Evolutionary conservation across 2,329 filamentous ascomycete species (phyloP), one percentile per base, ranked within the genome.

Genomic region (Hymenoscyphus infarciens): DNA sequence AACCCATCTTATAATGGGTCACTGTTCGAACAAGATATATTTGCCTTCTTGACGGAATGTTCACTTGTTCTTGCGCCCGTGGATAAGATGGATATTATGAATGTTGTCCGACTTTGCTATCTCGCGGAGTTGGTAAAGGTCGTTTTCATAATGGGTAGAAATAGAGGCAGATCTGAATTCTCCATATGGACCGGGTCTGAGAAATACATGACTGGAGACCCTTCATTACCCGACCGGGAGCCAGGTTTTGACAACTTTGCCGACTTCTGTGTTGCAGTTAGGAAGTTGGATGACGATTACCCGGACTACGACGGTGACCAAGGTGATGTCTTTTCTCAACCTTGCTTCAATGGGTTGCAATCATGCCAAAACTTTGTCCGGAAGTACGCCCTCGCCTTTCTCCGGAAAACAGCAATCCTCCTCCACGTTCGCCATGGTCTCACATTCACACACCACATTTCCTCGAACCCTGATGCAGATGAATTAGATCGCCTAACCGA

Each of bases 51-150:
- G 60, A 87, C 90, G 15, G 90, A 97, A 73, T 88, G 86, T 70
- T 86, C 90, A 0, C 84, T 92, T 59, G 89, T 87, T 61, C 75
- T 96, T 19, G 82, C 84, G 6, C 83, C 88, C 8, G 82, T 87
- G 1, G 83, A 92, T 31, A 80, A 84, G 49, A 82, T 91, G 45
- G 90, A 96, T 61, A 85, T 96, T 52, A 84, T 88, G 49, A 90
- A 97, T 74, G 76, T 98, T 59, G 77, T 98, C 57, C 87, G 89
- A 42, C 80, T 98, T 55, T 97, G 92, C 77, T 97, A 96, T 73
- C 82, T 96, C 61, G 91, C 91, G 2, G 95, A 99, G 76, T 86
- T 99, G 62, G 86, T 96, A 64, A 96, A 96, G 77, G 87, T 92
- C 5, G 82, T 92, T 16, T 73, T 86, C 15, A 80, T 83, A 7